A percentile compares a stretch with the other conserved stretches of the same genome.
Evolutionary conservation across 352 stramenopile genomes (phyloP).

Genomic region (Saprolegnia diclina): DNA sequence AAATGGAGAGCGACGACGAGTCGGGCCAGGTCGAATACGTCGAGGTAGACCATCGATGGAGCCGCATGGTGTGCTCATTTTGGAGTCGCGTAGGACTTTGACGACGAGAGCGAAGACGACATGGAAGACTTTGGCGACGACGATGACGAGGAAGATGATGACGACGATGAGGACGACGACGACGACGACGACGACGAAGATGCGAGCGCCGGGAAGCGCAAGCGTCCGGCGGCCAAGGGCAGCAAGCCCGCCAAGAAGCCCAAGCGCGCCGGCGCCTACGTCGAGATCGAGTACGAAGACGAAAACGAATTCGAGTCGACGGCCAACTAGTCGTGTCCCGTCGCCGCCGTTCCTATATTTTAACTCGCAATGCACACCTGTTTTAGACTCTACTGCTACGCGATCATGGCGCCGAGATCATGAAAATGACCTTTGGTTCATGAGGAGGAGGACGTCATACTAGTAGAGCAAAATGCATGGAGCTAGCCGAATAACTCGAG

Average conservation of each 20-base stretch:
- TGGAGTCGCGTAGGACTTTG: constrained; percentile 41
- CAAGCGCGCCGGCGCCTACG: constrained; percentile 49
- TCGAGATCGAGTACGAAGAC: constrained; percentile 85
- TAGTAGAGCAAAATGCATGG: no score
- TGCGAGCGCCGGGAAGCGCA: constrained; percentile 54
- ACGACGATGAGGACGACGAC: constrained; percentile 34
- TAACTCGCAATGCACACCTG: neutral
- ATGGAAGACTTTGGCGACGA: constrained; percentile 78
- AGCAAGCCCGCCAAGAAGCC: constrained; percentile 53
- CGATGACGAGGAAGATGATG: constrained; percentile 56
- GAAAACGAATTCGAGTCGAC: constrained; percentile 55
- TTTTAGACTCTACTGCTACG: no score
- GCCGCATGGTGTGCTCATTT: neutral
- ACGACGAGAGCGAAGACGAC: constrained; percentile 84
- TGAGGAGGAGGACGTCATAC: no score
- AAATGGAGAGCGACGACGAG: constrained; percentile 57
- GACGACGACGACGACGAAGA: constrained; percentile 28
- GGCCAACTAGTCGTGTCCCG: constrained; percentile 26
- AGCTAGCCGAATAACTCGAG: no score
- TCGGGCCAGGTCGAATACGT: constrained; percentile 77
- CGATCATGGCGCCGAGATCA: no score
- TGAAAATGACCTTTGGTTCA: no score
- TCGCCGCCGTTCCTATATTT: neutral
- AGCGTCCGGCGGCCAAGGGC: constrained; percentile 44
- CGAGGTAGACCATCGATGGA: constrained; percentile 30